Percentiles rank a stretch among this genome's conserved stretches.
Evolutionary conservation across 257 asterid genomes (phyloP).

Genomic region (Primulina tabacum): DNA sequence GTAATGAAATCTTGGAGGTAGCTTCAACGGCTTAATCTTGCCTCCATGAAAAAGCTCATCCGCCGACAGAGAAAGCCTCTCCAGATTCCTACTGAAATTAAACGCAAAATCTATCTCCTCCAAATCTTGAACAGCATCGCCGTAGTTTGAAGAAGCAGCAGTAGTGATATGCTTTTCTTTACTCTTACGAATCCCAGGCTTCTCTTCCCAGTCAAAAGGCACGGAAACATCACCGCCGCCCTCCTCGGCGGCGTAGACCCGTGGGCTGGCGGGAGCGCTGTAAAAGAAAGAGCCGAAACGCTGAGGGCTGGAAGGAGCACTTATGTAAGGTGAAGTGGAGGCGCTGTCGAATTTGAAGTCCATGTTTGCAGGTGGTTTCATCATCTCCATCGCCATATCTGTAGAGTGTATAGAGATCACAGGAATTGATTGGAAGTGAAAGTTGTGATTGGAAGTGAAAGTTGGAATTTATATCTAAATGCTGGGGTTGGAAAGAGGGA

Average conservation of each 20-base stretch:
- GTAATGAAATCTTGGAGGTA: slow-evolving; percentile 52
- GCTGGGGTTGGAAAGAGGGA: neutral
- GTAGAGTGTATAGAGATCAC: neutral
- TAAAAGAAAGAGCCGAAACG: neutral
- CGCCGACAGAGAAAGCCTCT: slow-evolving; percentile 50
- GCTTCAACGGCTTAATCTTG: slow-evolving; percentile 75
- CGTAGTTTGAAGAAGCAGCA: slow-evolving; percentile 12
- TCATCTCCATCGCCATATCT: neutral
- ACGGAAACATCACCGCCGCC: slow-evolving; percentile 23
- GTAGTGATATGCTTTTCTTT: neutral
- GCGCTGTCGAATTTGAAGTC: neutral
- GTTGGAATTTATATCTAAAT: neutral
- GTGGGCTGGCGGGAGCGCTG: neutral
- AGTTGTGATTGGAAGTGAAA: neutral
- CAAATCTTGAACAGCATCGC: slow-evolving; percentile 36
- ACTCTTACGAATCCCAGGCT: slow-evolving; percentile 57
- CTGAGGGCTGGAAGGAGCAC: neutral
- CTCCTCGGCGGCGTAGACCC: slow-evolving; percentile 20
- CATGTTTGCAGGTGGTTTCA: neutral
- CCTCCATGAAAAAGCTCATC: slow-evolving; percentile 92
- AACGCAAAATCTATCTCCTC: slow-evolving; percentile 63
- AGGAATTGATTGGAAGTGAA: neutral
- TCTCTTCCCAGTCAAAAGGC: slow-evolving; percentile 72
- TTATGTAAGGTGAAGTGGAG: neutral
- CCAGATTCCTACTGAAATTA: slow-evolving; percentile 71